Base-by-base conservation (phyloP, 257 asterid genomes). In the Capsicum chinense region DNA sequence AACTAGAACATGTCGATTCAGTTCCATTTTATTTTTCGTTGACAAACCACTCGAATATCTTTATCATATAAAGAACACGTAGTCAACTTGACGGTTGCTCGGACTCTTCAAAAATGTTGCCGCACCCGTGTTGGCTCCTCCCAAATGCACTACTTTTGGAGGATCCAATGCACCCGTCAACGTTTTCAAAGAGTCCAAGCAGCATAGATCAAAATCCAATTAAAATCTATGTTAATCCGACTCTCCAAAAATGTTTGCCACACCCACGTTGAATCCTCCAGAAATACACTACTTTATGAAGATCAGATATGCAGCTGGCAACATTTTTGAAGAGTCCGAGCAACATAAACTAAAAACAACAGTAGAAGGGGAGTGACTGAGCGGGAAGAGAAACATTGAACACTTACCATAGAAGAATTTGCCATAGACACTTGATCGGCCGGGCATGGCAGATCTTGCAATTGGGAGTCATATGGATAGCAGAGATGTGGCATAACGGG, bases 401-500 rank as follows among this genome's bases (percentile, higher is more conserved):
- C 6, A 81, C 91, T 82, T 88, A 92, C 99, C 90, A 62, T 50
- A 13, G 99, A 91, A 79, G 99, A 97, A 82, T 93, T 95, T 33
- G 88, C 92, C 91, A 92, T 87, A 3, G 97, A 88, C 52, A 94
- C 89, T 85, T 97, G 97, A 71, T 86, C 87, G 52, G 88, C 87
- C 0, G 95, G 88, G 84, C 99, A 97, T 5, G 83, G 67, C 5
- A 90, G 97, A 85, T 93, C 94, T 80, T 92, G 97, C 81, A 95
- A 91, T 83, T 85, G 93, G 39, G 97, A 84, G 58, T 93, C 95
- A 42, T 93, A 97, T 16, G 98, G 99, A 83, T 93, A 92, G 84
- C 99, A 97, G 84, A 97, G 97, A 33, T 86, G 93, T 69, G 95
- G 97, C 67, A 97, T 79, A 33, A 83, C 4, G 0, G 98, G 96